Evolutionary conservation across 148 eudicot species (phyloP), one percentile per base, ranked within the genome.

Genomic region (Chenopodium formosanum): DNA sequence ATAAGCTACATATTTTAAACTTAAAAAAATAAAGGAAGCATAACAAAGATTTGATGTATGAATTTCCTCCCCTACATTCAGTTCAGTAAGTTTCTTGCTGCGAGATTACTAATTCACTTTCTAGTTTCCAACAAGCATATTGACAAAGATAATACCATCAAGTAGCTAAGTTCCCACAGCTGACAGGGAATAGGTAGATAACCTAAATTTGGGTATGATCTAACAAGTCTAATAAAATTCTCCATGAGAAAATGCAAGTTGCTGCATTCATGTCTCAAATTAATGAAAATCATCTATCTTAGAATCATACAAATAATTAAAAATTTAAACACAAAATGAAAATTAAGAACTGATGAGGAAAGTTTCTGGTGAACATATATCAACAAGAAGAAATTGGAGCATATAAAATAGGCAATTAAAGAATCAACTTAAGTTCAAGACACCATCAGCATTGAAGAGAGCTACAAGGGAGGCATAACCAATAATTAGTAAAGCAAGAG

Each of bases 401-500:
- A 48, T 13, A 13, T 40, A 23, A 1, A 13, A 27, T 46, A 52
- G 13, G 44, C 4, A 67, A 7, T 47, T 52, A 52, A 52, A 52
- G 58, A 16, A 29, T 48, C 44, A 81, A 32, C 32, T 23, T 1
- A 66, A 23, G 70, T 66, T 17, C 16, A 7, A 80, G 56, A 72
- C 58, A 47, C 29, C 32, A 63, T n/a, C 29, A 19, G 12, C 17
- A 74, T 2, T 58, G 34, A 73, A 78, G 3, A 44, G 44, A 75
- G 31, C 8, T 31, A 75, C 53, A 73, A 20, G 31, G 65, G 52
- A 81, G 46, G 25, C 50, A 66, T 6, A 78, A 74, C 8, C 46
- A 48, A 62, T 44, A 66, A 71, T 34, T 10, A 37, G 65, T 70
- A 71, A 76, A 76, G 47, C 52, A 27, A 78, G 64, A 66, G 67